These are phyloP conservation scores for Puccinia coronata DNA, from an alignment of 1,284 basidiomycete genomes.

Conservation along the genomic window DNA sequence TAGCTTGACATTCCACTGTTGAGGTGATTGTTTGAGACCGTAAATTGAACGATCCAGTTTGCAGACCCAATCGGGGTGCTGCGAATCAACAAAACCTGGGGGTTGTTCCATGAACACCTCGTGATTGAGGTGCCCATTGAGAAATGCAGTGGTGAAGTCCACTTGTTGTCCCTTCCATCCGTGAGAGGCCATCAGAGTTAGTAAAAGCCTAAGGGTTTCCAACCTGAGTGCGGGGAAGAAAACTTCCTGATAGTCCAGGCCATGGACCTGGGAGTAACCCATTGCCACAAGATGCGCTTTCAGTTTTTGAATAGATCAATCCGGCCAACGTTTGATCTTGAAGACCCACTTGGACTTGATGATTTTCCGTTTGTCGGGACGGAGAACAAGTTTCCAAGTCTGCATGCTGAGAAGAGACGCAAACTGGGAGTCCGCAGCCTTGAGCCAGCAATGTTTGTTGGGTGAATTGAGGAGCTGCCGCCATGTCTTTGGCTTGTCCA, in stretches of 20 bases:
- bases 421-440: neutral
- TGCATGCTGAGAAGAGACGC: neutral
- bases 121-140: neutral
- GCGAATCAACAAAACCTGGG: neutral
- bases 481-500: neutral
- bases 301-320: neutral
- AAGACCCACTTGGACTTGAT: conserved; percentile 34
- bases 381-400: neutral
- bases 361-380: neutral
- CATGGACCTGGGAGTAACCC: neutral
- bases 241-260: neutral
- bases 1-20: neutral
- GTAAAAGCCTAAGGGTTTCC: neutral
- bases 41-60: neutral
- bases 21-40: conserved; percentile 6
- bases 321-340: neutral
- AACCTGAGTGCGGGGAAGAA: neutral
- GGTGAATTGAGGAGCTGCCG: neutral
- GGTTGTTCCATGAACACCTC: conserved; percentile 2
- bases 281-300: conserved; percentile 15
- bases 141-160: neutral
- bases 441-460: neutral
- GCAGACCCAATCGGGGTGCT: conserved; percentile 10
- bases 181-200: neutral
- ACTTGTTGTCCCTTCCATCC: neutral